Percentiles rank a stretch among this genome's conserved stretches.
phyloP scores from a whole-genome alignment of 495 filamentous ascomycete genomes.

The Talaromyces wortmannii region DNA sequence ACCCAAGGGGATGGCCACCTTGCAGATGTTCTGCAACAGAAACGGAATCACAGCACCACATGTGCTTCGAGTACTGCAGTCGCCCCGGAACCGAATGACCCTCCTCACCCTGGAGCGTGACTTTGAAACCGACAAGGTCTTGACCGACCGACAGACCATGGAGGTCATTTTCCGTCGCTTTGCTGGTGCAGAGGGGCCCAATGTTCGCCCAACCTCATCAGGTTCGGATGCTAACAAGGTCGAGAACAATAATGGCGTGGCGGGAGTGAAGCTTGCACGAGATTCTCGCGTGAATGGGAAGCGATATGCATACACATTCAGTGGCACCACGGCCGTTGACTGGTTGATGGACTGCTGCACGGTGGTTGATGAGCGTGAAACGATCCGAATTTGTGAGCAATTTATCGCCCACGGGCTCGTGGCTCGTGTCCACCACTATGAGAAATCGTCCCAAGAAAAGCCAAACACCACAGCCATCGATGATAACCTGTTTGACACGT shows the following conservation, averaged over 20 bases:
- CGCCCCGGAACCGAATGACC: conserved; percentile 59
- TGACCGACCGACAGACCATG: conserved; percentile 68
- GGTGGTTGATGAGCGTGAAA: conserved; percentile 72
- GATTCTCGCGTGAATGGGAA: conserved; percentile 61
- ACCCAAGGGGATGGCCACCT: conserved; percentile 74
- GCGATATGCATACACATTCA: conserved; percentile 55
- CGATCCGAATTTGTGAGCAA: conserved; percentile 58
- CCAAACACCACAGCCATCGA: conserved; percentile 46
- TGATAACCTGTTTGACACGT: conserved; percentile 59
- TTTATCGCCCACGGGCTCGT: conserved; percentile 72
- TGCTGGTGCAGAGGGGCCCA: conserved; percentile 66
- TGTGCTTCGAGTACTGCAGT: conserved; percentile 63
- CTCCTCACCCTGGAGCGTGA: conserved; percentile 76
- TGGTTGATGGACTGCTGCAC: conserved; percentile 90
- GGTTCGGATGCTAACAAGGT: conserved; percentile 68
- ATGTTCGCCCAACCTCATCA: conserved; percentile 55
- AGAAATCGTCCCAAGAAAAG: conserved; percentile 37
- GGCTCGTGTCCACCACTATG: conserved; percentile 42
- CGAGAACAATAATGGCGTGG: conserved; percentile 74
- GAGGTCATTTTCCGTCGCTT: conserved; percentile 82
- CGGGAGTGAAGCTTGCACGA: conserved; percentile 72
- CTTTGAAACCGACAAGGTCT: conserved; percentile 65
- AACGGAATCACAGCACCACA: conserved; percentile 83
- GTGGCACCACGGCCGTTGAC: conserved; percentile 68
- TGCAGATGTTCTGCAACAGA: conserved; percentile 72